These are phyloP conservation scores for Xanthoceras sorbifolium DNA, from an alignment of 345 rosid genomes.

Conservation along the genomic window DNA sequence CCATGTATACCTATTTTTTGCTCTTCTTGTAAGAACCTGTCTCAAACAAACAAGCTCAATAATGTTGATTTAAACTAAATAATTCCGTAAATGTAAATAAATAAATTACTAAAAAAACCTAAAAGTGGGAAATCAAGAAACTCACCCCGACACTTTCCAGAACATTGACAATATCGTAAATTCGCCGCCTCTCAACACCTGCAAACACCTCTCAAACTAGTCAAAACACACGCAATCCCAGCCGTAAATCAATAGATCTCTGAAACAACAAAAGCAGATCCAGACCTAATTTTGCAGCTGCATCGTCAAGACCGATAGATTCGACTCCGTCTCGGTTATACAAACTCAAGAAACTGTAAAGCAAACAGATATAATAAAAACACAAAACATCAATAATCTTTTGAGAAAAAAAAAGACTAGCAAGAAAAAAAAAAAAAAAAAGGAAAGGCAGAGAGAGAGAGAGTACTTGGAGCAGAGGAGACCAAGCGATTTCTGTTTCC, in stretches of 20 bases:
- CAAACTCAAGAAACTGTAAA: slow-evolving; percentile 67
- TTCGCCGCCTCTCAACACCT: slow-evolving; percentile 91
- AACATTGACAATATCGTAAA: slow-evolving; percentile 87
- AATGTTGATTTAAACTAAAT: background rate
- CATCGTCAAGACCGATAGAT: slow-evolving; percentile 78
- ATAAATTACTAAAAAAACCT: background rate
- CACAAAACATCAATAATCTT: background rate
- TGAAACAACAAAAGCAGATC: background rate
- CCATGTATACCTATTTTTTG: slow-evolving; percentile 80
- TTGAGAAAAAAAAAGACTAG: background rate
- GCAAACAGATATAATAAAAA: background rate
- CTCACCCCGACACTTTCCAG: slow-evolving; percentile 89
- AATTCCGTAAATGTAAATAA: background rate
- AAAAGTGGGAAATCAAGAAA: background rate
- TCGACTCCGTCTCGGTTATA: slow-evolving; percentile 71
- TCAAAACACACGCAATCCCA: background rate
- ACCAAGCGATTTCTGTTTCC: slow-evolving; percentile 90
- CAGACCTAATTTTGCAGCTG: slow-evolving; percentile 72
- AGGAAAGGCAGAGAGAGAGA: background rate
- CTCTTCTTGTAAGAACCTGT: slow-evolving; percentile 73
- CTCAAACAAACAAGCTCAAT: background rate
- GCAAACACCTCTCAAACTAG: background rate
- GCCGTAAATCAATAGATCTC: background rate
- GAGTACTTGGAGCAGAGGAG: slow-evolving; percentile 83
- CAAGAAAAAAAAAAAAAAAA: background rate